Percentiles rank a stretch among this genome's conserved stretches.
These are phyloP conservation scores for Suhomyces sp. DNA, from an alignment of 805 yeast species.

Conservation along the genomic window DNA sequence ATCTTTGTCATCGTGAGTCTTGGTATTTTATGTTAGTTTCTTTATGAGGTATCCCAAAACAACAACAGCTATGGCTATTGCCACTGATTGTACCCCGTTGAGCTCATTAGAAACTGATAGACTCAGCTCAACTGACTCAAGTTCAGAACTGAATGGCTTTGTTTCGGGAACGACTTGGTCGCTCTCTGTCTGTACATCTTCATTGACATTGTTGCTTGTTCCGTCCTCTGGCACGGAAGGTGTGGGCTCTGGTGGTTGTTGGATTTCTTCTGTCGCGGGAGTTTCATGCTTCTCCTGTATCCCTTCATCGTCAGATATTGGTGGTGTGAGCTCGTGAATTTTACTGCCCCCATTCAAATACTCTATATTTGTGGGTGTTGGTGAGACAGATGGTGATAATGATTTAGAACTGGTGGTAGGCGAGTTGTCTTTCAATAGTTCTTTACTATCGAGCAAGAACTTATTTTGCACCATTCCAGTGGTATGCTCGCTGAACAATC, in stretches of 20 bases:
- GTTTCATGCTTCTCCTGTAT: background rate
- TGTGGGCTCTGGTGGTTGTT: background rate
- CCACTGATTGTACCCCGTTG: slow-evolving; percentile 6
- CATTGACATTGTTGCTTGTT: no score
- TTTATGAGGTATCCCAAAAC: slow-evolving; percentile 7
- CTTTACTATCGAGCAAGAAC: background rate
- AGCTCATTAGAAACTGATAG: slow-evolving; percentile 4
- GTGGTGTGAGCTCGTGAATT: slow-evolving; percentile 7
- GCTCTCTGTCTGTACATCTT: no score
- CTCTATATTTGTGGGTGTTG: no score
- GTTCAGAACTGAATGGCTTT: background rate
- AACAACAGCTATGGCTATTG: slow-evolving; percentile 7
- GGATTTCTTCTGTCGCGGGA: background rate
- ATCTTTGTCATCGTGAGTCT: no score
- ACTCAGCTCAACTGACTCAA: slow-evolving; percentile 4
- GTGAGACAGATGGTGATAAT: slow-evolving; percentile 1
- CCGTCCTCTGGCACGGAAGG: background rate
- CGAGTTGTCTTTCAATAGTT: slow-evolving; percentile 1
- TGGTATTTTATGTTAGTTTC: slow-evolving; percentile 5
- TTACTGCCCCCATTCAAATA: no score
- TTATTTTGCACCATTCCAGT: background rate
- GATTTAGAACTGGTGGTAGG: slow-evolving; percentile 1
- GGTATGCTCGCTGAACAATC: slow-evolving; percentile 10
- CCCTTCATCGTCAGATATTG: slow-evolving; percentile 5
- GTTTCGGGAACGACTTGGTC: no score